Evolutionary conservation across 2,329 filamentous ascomycete species (phyloP), one percentile per base, ranked within the genome.

Genomic region (Epichloe coenophiala): DNA sequence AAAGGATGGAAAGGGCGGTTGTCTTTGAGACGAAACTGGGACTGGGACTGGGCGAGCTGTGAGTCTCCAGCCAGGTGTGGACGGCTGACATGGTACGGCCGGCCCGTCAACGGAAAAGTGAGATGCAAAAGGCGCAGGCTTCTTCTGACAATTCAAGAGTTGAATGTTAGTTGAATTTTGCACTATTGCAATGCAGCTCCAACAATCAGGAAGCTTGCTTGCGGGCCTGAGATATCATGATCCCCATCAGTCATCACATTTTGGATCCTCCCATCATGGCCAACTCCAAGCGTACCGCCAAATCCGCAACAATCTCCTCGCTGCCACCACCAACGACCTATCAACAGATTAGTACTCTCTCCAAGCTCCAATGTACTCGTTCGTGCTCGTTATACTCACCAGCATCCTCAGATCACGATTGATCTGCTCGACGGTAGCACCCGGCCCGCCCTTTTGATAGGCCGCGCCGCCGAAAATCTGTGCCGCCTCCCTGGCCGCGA

Each of bases 271-370:
- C 49, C 8, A 56, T 55, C 53, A 56, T 41, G 41, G 50, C 54
- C 40, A 61, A 49, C 51, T 77, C 75, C 56, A 76, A 71, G 4
- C 70, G 67, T n/a, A 77, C 65, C 2, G 73, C 71, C 37, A 78
- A 55, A 55, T 78, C 74, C 0, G 69, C 67, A 43, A 78, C 65
- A 48, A 78, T 76, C 59, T 78, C 75, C 53, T 78, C 75, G 52
- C 74, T 77, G 0, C 75, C 75, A 11, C 74, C 75, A 3, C 75
- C 74, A 0, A 77, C 67, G 9, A 76, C 72, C 73, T 73, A 52
- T 9, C 57, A 47, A 5, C 12, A n/a, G 1, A 54, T 41, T 36
- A 51, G 44, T n/a, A n/a, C n/a, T n/a, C n/a, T n/a, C n/a, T n/a
- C n/a, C n/a, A n/a, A n/a, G n/a, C n/a, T n/a, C n/a, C n/a, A n/a